Conservation (phyloP, 2,329 filamentous ascomycete genomes). For the Podosphaera fusca region DNA sequence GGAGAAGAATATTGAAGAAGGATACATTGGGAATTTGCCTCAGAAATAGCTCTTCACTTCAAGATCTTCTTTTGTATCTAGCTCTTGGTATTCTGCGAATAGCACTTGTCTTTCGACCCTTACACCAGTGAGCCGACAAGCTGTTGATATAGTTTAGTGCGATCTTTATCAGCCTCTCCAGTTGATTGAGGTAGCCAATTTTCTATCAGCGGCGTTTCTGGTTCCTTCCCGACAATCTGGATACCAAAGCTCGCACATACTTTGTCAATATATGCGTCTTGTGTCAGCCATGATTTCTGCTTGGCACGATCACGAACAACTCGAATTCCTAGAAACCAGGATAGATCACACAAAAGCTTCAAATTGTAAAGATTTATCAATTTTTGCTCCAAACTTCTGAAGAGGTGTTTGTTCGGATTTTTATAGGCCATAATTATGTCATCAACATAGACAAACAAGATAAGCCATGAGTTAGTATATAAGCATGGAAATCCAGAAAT, state of each 20-base stretch:
- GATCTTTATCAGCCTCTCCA: neutral
- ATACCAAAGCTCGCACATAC: neutral
- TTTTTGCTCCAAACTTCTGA: neutral
- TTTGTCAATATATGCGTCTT: neutral
- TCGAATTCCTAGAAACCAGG: neutral
- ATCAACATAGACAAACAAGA: too few relatives aligned
- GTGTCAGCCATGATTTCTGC: neutral
- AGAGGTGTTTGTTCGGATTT: too few relatives aligned
- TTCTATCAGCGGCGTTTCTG: neutral
- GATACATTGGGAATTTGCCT: too few relatives aligned
- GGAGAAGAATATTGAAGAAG: too few relatives aligned
- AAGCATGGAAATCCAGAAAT: neutral
- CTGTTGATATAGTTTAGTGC: neutral
- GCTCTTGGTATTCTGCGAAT: too few relatives aligned
- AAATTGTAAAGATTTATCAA: neutral
- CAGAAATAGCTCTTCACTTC: too few relatives aligned
- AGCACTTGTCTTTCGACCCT: too few relatives aligned
- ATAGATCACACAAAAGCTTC: neutral
- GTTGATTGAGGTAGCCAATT: constrained; percentile 1
- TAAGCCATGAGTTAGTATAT: neutral
- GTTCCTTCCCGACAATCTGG: neutral
- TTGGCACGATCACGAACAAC: neutral
- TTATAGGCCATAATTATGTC: too few relatives aligned
- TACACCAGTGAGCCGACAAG: neutral
- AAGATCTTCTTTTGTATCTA: too few relatives aligned